Percentiles rank a stretch among this genome's conserved stretches.
phyloP scores from a whole-genome alignment of 179 eudicot genomes.

The Silene coronaria region DNA sequence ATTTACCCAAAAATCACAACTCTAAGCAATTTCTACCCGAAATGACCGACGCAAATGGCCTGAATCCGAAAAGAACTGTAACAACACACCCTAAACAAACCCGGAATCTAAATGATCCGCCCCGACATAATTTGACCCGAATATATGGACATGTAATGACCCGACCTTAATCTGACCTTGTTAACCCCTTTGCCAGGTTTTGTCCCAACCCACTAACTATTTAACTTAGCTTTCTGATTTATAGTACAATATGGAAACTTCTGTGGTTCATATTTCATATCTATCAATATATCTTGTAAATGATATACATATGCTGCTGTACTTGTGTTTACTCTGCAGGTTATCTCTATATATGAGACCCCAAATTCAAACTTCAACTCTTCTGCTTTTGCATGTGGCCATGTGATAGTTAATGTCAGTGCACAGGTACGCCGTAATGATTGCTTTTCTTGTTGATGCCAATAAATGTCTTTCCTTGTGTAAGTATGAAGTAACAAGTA shows the following conservation, averaged over 20 bases:
- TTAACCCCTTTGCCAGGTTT: too few relatives aligned
- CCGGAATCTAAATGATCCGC: too few relatives aligned
- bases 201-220: neutral
- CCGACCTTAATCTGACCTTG: too few relatives aligned
- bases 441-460: neutral
- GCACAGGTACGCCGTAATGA: conserved; percentile 51
- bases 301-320: conserved; percentile 4
- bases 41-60: too few relatives aligned
- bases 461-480: neutral
- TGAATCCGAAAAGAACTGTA: too few relatives aligned
- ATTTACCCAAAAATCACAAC: too few relatives aligned
- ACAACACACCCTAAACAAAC: too few relatives aligned
- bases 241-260: neutral
- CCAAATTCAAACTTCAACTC: conserved; percentile 34
- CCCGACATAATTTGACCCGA: too few relatives aligned
- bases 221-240: neutral
- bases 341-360: conserved; percentile 47
- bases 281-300: neutral
- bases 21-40: too few relatives aligned
- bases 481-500: neutral
- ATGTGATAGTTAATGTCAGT: conserved; percentile 60
- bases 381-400: conserved; percentile 57
- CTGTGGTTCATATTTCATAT: neutral
- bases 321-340: conserved; percentile 39
- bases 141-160: too few relatives aligned